phyloP scores from a whole-genome alignment of 257 asterid species.

The Hygrophila difformis region DNA sequence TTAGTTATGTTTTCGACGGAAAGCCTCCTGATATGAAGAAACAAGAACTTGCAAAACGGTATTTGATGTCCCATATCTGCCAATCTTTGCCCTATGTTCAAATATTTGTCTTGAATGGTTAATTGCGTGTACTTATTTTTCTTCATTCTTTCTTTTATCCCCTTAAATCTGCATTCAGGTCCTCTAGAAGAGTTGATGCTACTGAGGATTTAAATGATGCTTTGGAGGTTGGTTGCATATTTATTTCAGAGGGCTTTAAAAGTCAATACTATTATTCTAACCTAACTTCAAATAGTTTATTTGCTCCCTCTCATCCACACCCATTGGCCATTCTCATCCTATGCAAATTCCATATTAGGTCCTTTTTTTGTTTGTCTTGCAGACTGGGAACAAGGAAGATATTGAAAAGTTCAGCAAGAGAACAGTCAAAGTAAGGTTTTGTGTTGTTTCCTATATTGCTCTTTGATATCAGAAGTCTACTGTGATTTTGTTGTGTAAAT shows the following conservation, averaged over 20 bases:
- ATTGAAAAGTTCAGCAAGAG: conserved; percentile 95
- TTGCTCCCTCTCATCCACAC: neutral
- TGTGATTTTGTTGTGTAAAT: no score
- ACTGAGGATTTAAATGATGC: conserved; percentile 76
- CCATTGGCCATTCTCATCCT: neutral
- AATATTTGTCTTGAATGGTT: conserved; percentile 12
- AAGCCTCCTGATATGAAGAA: conserved; percentile 93
- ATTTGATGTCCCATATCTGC: conserved; percentile 15
- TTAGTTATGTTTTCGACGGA: conserved; percentile 92
- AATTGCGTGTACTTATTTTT: conserved; percentile 6
- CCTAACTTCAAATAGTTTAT: conserved; percentile 2
- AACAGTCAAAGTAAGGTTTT: conserved; percentile 73
- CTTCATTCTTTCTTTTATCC: conserved; percentile 6
- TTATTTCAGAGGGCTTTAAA: neutral
- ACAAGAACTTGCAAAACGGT: conserved; percentile 98
- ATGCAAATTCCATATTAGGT: no score
- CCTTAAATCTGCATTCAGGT: no score
- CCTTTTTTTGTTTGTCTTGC: conserved; percentile 18
- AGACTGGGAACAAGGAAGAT: conserved; percentile 82
- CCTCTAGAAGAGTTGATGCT: conserved; percentile 82
- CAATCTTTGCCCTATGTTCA: conserved; percentile 5
- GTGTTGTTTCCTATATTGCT: no score
- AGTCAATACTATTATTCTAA: neutral
- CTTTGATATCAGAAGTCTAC: no score
- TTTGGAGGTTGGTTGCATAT: conserved; percentile 71